Conservation (phyloP, 257 asterid genomes). For the Jaltomata sinuosa region DNA sequence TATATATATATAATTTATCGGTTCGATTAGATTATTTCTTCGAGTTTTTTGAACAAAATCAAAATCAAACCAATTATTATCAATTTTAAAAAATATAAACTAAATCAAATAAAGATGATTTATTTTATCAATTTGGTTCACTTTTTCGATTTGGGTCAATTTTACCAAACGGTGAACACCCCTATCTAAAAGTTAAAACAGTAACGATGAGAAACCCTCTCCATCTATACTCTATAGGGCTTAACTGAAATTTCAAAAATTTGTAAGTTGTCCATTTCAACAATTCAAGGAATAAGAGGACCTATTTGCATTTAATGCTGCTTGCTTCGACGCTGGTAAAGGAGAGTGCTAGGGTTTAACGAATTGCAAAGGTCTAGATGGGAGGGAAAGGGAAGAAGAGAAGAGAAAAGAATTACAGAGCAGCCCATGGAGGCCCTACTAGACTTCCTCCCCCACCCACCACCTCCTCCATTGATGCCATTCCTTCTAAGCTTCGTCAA, state of each 20-base stretch:
- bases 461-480: constrained; percentile 47
- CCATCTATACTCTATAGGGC: neutral
- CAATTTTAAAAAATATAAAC: no score
- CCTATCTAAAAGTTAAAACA: no score
- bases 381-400: constrained; percentile 79
- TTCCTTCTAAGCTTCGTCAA: constrained; percentile 75
- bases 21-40: no score
- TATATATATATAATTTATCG: no score
- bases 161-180: no score
- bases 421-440: constrained; percentile 57
- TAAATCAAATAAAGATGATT: no score
- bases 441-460: constrained; percentile 89
- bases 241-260: neutral
- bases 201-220: no score
- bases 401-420: constrained; percentile 71
- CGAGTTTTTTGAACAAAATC: no score
- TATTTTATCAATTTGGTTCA: no score
- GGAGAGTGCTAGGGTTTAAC: neutral
- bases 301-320: neutral
- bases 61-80: no score
- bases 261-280: neutral
- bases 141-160: no score
- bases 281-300: neutral
- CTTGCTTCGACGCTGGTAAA: neutral
- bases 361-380: constrained; percentile 11